Percentiles rank a stretch among this genome's conserved stretches.
Conservation (phyloP, 2,329 filamentous ascomycete genomes). For the Lachnellula suecica region DNA sequence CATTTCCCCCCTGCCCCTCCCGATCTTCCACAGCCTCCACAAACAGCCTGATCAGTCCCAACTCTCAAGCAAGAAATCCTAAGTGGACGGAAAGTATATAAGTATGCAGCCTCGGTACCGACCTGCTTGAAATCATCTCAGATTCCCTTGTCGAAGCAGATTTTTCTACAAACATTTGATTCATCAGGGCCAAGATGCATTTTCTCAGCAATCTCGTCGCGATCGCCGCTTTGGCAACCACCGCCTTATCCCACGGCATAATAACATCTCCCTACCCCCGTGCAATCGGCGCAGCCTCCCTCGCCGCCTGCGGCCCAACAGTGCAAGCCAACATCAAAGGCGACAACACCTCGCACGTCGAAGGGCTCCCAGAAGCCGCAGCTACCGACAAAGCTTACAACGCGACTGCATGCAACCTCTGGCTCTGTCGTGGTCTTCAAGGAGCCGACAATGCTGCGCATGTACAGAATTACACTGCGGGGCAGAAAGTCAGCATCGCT, state of each 20-base stretch:
- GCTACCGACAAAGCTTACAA: conserved; percentile 31
- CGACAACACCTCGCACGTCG: conserved; percentile 31
- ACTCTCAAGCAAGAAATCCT: background rate
- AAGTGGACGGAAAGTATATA: background rate
- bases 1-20: background rate
- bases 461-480: conserved; percentile 41
- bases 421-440: conserved; percentile 46
- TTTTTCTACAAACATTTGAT: too few relatives aligned
- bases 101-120: background rate
- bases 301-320: conserved; percentile 42
- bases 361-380: conserved; percentile 34
- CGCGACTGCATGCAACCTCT: conserved; percentile 36
- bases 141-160: too few relatives aligned
- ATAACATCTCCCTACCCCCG: conserved; percentile 41
- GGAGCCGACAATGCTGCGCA: conserved; percentile 41
- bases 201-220: background rate
- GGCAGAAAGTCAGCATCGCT: conserved; percentile 41
- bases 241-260: conserved; percentile 43
- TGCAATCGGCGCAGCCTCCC: conserved; percentile 40
- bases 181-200: conserved; percentile 9
- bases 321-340: conserved; percentile 33
- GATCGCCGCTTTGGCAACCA: conserved; percentile 16
- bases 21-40: background rate
- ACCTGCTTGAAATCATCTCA: too few relatives aligned
- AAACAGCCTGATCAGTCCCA: background rate